phyloP scores from a whole-genome alignment of 257 asterid species.

The Solanum dulcamara region DNA sequence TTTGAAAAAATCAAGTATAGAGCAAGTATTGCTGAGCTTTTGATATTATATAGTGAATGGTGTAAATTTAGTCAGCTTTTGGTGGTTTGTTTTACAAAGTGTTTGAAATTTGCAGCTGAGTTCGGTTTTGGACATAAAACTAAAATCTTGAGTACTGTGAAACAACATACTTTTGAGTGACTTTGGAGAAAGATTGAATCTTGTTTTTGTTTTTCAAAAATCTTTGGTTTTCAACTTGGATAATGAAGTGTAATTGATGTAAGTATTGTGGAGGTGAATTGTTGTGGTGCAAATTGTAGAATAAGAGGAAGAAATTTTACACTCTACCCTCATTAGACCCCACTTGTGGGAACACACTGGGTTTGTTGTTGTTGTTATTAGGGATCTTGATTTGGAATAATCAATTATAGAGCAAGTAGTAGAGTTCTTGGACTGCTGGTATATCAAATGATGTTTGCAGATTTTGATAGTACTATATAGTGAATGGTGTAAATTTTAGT shows the following conservation, averaged over 20 bases:
- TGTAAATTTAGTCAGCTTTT: background rate
- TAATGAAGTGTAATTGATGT: background rate
- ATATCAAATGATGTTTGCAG: background rate
- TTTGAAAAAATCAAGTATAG: background rate
- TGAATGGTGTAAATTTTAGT: background rate
- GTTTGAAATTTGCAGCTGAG: background rate
- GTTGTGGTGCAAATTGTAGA: background rate
- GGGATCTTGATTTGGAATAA: background rate
- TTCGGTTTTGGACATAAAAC: background rate
- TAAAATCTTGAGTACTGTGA: background rate
- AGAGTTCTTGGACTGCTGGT: background rate
- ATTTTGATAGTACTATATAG: background rate
- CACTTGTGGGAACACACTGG: background rate
- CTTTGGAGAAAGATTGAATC: background rate
- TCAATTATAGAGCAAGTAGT: background rate
- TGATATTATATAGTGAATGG: background rate
- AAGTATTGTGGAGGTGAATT: background rate
- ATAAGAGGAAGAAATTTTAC: background rate
- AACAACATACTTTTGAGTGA: background rate
- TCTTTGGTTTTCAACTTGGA: background rate
- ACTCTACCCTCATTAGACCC: rapidly evolving
- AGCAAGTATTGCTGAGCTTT: background rate
- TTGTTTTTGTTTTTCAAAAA: background rate
- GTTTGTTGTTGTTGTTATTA: background rate
- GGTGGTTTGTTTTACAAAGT: background rate